Base-by-base conservation (phyloP, 169 alveolate species). In the Babesia ovis region DNA sequence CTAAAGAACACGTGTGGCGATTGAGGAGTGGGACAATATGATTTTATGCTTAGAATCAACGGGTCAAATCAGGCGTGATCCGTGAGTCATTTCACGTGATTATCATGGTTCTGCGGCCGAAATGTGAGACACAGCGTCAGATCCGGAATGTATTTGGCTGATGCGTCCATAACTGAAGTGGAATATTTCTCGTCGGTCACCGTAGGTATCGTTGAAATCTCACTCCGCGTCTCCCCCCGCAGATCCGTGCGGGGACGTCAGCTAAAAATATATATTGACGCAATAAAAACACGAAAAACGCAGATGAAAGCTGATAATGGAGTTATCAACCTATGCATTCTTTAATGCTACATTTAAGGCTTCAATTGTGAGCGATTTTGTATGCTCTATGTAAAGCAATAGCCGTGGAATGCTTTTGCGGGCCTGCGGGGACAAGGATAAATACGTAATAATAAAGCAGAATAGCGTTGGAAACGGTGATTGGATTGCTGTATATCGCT, bases 161-260 rank as follows among this genome's bases (percentile, higher is more conserved):
- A 5, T 18, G n/a, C 50, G 29, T 57, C 50, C 20, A 16, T 22
- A n/a, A 4, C 50, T 57, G 18, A 8, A 9, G 29, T 22, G 23
- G 31, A 57, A 57, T 57, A 20, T 57, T 57, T 31, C 29, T 32
- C 51, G 6, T 25, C 41, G 32, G 32, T 23, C 25, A 32, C 67
- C 3, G 14, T 27, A 35, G 67, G 67, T 18, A 0, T 11, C 22
- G 54, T 16, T 32, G 0, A 3, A 6, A 66, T 18, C 20, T 39
- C 27, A 54, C 59, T 12, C 50, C 64, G 74, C 51, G 74, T 64
- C 74, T 64, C 74, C n/a, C 46, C 74, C 74, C 59, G 59, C 74
- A 64, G 60, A 46, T 46, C 53, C 50, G 41, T 64, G 74, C 74
- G 74, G 74, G 74, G 74, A 64, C 46, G 14, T 32, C 53, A 29